These are phyloP conservation scores for Tetratostichococcus sp. DNA, from an alignment of 139 green algal species.

Conservation along the genomic window DNA sequence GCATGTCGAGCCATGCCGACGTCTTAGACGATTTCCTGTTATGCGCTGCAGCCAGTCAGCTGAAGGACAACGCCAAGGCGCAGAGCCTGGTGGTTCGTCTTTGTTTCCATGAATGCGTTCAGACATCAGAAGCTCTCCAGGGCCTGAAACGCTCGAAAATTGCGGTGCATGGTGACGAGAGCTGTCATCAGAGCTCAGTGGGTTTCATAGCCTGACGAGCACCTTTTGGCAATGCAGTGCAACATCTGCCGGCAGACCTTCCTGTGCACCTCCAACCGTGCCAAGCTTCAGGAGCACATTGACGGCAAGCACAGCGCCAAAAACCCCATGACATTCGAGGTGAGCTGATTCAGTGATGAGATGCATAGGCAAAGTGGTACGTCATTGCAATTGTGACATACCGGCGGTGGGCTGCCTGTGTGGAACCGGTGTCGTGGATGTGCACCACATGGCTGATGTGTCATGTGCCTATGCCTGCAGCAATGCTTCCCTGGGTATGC, in stretches of 20 bases:
- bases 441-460: too few relatives aligned
- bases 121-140: too few relatives aligned
- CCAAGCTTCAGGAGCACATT: slow-evolving; percentile 47
- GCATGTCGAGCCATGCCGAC: not conserved
- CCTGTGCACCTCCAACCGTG: slow-evolving; percentile 43
- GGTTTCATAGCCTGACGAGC: too few relatives aligned
- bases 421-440: too few relatives aligned
- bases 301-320: slow-evolving; percentile 57
- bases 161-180: too few relatives aligned
- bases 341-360: not conserved
- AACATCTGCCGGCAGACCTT: slow-evolving; percentile 51
- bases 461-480: too few relatives aligned
- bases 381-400: too few relatives aligned
- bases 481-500: too few relatives aligned
- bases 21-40: not conserved
- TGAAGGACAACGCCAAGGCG: slow-evolving; percentile 42
- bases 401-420: too few relatives aligned
- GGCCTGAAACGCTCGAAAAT: too few relatives aligned
- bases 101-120: not conserved
- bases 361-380: too few relatives aligned
- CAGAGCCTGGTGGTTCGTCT: slow-evolving; percentile 34
- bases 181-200: too few relatives aligned
- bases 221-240: slow-evolving; percentile 40
- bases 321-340: slow-evolving; percentile 13
- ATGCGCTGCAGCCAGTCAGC: slow-evolving; percentile 34